Base-by-base conservation (phyloP, 148 eudicot genomes). In the Rhododendron griersonianum region DNA sequence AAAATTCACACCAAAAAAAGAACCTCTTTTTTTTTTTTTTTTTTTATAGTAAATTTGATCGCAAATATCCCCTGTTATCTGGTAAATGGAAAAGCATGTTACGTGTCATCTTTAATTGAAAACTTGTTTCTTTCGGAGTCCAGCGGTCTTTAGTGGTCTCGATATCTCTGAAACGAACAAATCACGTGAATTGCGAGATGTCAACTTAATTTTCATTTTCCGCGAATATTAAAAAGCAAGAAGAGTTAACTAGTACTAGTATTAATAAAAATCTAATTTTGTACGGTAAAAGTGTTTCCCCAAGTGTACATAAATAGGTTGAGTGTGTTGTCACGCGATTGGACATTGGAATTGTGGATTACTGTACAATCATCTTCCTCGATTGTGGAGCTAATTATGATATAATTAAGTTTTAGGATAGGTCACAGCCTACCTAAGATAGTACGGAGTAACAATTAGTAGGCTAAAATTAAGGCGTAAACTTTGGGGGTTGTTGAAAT, bases 381-480 rank as follows among this genome's bases (percentile, higher is more conserved):
- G 82, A 77, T 37, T 84, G 3, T 30, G 76, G 39, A 71, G 76
- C 37, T 69, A 69, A 69, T 28, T 69, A 69, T 21, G 21, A 13
- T 71, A 6, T 28, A 71, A 71, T 71, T 71, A 71, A 65, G 0
- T 13, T 53, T 0, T 23, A 65, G n/a, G 14, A n/a, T 71, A 28
- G 18, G 76, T 71, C 39, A 30, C 16, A 71, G 47, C 69, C 45
- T 30, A 67, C 53, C 44, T 2, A 87, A 81, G 86, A 61, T 87
- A 86, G 35, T n/a, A n/a, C n/a, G n/a, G n/a, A n/a, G n/a, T 80
- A 79, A 71, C 45, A 41, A 41, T 41, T 67, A 81, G 85, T 82
- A 87, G 69, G 89, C 84, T 18, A 85, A 87, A 85, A 82, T 88
- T 83, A 83, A 82, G 92, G 90, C 92, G 89, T 83, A 88, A 90